Base-by-base conservation (phyloP, 805 yeast genomes). In the Lachancea waltii region DNA sequence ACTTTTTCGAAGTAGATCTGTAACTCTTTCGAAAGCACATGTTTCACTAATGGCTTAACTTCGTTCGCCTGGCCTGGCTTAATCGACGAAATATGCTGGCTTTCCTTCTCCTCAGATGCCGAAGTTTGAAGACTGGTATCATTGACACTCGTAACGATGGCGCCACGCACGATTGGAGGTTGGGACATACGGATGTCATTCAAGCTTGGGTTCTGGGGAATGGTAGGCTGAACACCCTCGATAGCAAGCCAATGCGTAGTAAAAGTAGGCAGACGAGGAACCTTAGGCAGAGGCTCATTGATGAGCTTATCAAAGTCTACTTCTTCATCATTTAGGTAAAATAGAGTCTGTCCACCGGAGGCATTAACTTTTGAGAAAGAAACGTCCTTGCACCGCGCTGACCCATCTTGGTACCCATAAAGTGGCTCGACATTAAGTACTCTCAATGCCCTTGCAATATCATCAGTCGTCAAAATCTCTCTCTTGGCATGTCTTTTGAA, bases 181-280 rank as follows among this genome's bases (percentile, higher is more conserved):
- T 85, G 64, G 23, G 77, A 73, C 9, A 54, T 42, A 56, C 79
- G 78, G 45, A 90, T 80, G 49, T 89, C 97, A 35, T 77, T 70
- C 35, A 81, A 73, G 14, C 67, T 58, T 17, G 99, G 99, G 64
- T 92, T 92, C 63, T 94, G 98, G 2, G 97, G 95, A 39, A 92
- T 90, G 22, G 92, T 81, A 1, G 99, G 98, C 57, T 92, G 99
- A 7, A 92, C 95, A 41, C 99, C 99, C 62, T 92, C 99, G 38
- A 92, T 85, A 0, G 98, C 97, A 22, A 94, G 69, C 97, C 98
- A 90, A 58, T 84, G 95, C 5, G 97, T 95, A 0, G 97, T 87
- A 60, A 85, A 89, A 0, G 95, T 81, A 2, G 95, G 81, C 43
- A 81, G 79, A 42, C 97, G 73, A 4, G 99, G 98, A 3, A 94